Evolutionary conservation across 257 asterid species (phyloP).

Genomic region (Scutellaria baicalensis): DNA sequence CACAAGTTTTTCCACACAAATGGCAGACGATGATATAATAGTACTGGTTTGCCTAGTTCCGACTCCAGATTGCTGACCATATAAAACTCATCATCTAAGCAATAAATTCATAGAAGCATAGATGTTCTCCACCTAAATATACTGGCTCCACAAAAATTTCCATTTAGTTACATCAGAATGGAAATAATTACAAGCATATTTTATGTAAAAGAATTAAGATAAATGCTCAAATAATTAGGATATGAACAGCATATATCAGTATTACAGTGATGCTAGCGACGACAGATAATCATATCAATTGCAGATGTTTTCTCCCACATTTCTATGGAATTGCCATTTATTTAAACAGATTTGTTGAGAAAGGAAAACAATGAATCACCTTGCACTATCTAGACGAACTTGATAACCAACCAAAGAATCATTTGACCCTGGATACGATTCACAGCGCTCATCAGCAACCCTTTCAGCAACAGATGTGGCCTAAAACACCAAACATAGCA

Average conservation of each 20-base stretch:
- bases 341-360: slow-evolving; percentile 10
- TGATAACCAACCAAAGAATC: slow-evolving; percentile 96
- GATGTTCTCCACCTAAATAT: neutral
- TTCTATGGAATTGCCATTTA: neutral
- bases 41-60: neutral
- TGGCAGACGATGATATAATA: neutral
- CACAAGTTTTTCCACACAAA: neutral
- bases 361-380: slow-evolving; percentile 40
- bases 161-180: neutral
- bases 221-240: neutral
- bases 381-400: slow-evolving; percentile 96
- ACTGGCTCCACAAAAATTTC: neutral
- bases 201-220: neutral
- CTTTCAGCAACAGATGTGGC: slow-evolving; percentile 97
- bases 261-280: neutral
- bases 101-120: neutral
- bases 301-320: slow-evolving; percentile 3
- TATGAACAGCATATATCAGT: slow-evolving; percentile 4
- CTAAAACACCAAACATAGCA: slow-evolving; percentile 27
- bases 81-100: neutral
- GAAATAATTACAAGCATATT: neutral
- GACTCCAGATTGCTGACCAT: neutral
- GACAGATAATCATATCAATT: slow-evolving; percentile 9
- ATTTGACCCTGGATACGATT: slow-evolving; percentile 83
- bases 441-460: slow-evolving; percentile 95